Evolutionary conservation across 2,329 filamentous ascomycete species (phyloP).

Genomic region (Chaetomium sp.): DNA sequence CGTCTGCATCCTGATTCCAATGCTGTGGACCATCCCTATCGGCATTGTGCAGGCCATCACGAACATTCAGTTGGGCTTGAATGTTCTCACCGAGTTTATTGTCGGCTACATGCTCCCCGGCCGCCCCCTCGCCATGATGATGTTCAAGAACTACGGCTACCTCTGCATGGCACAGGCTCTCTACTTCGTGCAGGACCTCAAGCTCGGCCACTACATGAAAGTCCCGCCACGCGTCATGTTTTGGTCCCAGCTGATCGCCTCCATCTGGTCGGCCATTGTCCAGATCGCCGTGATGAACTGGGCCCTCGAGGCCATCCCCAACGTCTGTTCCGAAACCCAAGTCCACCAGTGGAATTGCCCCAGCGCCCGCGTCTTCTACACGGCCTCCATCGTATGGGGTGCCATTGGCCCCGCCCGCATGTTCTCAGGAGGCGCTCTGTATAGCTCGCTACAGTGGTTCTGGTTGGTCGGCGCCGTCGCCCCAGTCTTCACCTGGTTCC

Average conservation of each 20-base stretch:
- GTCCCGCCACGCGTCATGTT: slow-evolving; percentile 58
- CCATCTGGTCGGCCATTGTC: slow-evolving; percentile 54
- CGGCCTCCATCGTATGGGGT: slow-evolving; percentile 66
- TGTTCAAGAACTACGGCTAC: slow-evolving; percentile 71
- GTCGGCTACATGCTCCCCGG: slow-evolving; percentile 69
- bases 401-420: slow-evolving; percentile 65
- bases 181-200: slow-evolving; percentile 59
- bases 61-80: slow-evolving; percentile 59
- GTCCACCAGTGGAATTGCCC: slow-evolving; percentile 53
- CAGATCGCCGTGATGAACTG: slow-evolving; percentile 62
- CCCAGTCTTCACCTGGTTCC: slow-evolving; percentile 57
- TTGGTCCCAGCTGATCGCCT: slow-evolving; percentile 52
- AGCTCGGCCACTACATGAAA: slow-evolving; percentile 64
- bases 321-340: slow-evolving; percentile 51
- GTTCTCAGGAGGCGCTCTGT: slow-evolving; percentile 58
- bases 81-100: slow-evolving; percentile 67
- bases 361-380: slow-evolving; percentile 54
- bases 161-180: slow-evolving; percentile 61
- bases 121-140: slow-evolving; percentile 65
- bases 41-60: slow-evolving; percentile 57
- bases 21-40: slow-evolving; percentile 54
- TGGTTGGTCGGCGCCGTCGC: slow-evolving; percentile 60
- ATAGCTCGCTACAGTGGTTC: slow-evolving; percentile 61
- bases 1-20: slow-evolving; percentile 50
- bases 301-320: slow-evolving; percentile 54